These are phyloP conservation scores for Xylariales sp. DNA, from an alignment of 2,329 filamentous ascomycete species.

Conservation along the genomic window DNA sequence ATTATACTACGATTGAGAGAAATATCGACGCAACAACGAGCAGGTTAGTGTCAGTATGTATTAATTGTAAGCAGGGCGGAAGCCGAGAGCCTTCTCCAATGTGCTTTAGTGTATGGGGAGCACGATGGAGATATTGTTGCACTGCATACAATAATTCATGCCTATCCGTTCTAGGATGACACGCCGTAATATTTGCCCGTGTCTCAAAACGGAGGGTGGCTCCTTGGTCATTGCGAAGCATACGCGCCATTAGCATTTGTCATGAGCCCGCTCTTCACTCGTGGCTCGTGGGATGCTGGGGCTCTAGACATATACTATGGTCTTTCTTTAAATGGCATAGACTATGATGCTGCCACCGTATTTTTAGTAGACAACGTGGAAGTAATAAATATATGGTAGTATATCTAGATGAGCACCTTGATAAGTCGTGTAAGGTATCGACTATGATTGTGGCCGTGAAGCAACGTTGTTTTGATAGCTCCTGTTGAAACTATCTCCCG, in stretches of 20 bases:
- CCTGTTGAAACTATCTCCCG: neutral
- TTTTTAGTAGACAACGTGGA: neutral
- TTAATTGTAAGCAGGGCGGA: neutral
- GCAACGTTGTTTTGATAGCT: neutral
- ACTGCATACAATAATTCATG: constrained; percentile 14
- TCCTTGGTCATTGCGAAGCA: constrained; percentile 12
- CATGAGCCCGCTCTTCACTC: constrained; percentile 17
- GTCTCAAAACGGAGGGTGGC: constrained; percentile 34
- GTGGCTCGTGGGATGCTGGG: constrained; percentile 19
- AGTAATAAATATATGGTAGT: neutral
- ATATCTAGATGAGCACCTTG: too few species aligned
- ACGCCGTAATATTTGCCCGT: constrained; percentile 8
- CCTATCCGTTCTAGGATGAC: constrained; percentile 3
- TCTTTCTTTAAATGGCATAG: constrained; percentile 15
- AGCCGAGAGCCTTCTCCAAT: constrained; percentile 1
- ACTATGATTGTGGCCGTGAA: too few species aligned
- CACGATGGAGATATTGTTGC: constrained; percentile 15
- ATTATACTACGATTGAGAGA: neutral
- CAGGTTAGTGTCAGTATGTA: neutral
- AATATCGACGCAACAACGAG: neutral
- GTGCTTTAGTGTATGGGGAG: neutral
- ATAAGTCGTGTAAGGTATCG: too few species aligned
- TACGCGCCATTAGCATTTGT: constrained; percentile 34
- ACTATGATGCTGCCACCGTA: neutral
- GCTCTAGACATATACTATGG: constrained; percentile 11